Base-by-base conservation (phyloP, 371 early-diverging fungal genomes). In the Zancudomyces culisetae region DNA sequence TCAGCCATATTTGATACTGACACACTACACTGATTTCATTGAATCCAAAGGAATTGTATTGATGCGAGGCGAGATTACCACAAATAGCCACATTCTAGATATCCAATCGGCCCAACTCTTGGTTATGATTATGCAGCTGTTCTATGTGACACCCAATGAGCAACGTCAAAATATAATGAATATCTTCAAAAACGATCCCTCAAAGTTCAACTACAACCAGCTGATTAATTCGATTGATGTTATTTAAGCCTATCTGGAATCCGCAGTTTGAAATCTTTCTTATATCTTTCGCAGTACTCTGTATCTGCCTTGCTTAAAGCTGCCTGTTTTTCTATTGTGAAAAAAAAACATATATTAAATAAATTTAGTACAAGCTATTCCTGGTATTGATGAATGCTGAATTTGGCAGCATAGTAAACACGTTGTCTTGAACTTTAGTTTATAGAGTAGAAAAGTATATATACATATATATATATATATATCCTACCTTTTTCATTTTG, bases 11-110 rank as follows among this genome's bases (percentile, higher is more conserved):
- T 72, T 94, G 49, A 84, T 85, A 10, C 58, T 94, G 51, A 85
- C 86, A 4, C 86, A 89, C 58, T 90, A 86, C 72, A 78, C 85
- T 29, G 95, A 94, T 43, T 69, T 91, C 49, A 63, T 71, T 20
- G 75, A 82, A 0, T 63, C 70, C 54, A 85, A 90, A 62, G 80
- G 73, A 21, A 74, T 94, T 52, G 90, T 91, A 21, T 71, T 94
- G 50, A 94, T 94, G 94, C 72, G 76, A 28, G 95, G 95, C 15
- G 85, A 87, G 52, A 60, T 82, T 39, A 74, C 74, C 8, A 71
- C 74, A 27, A 40, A 8, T 8, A 15, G n/a, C 13, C 28, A 53
- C 15, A 70, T 76, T 15, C 68, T 91, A 41, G 77, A 71, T 24
- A 53, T 74, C n/a, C 72, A 74, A 19, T 82, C 84, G 42, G 91